Base-by-base conservation (phyloP, 164 flowering plant genomes). In the Aristolochia fimbriata region DNA sequence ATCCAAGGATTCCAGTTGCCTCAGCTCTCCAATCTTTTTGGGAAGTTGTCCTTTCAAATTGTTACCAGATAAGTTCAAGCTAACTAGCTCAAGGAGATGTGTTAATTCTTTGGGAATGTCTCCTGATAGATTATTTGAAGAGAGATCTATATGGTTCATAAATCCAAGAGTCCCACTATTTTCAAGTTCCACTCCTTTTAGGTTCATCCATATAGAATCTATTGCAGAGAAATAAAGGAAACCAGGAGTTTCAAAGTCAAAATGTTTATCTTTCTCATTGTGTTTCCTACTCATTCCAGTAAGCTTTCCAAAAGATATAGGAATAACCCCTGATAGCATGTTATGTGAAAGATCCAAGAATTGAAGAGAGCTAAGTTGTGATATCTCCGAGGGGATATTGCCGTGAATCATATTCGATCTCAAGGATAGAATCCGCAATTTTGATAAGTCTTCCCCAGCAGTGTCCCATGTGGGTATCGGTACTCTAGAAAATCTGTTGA, bases 381-480 rank as follows among this genome's bases (percentile, higher is more conserved):
- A n/a, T n/a, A n/a, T n/a, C n/a, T n/a, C n/a, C n/a, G n/a, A n/a
- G n/a, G n/a, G n/a, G n/a, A n/a, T n/a, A n/a, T n/a, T n/a, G n/a
- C n/a, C n/a, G n/a, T n/a, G n/a, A n/a, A n/a, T n/a, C n/a, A n/a
- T n/a, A n/a, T n/a, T n/a, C n/a, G n/a, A n/a, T n/a, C n/a, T n/a
- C n/a, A n/a, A n/a, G n/a, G n/a, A n/a, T n/a, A n/a, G n/a, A n/a
- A n/a, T n/a, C n/a, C n/a, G n/a, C 47, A 71, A 27, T n/a, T 19
- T 0, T 1, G 47, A 24, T 10, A 48, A 22, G 50, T 46, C 59
- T 59, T 66, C 68, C 23, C 74, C 70, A 15, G 66, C 33, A n/a
- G n/a, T n/a, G n/a, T n/a, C n/a, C 70, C 70, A 66, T 58, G 67
- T 2, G 23, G 67, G 70, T 25, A 71, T n/a, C n/a, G n/a, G n/a